Conservation (phyloP, 371 early-diverging fungal species). For the Nematocida sp. region DNA sequence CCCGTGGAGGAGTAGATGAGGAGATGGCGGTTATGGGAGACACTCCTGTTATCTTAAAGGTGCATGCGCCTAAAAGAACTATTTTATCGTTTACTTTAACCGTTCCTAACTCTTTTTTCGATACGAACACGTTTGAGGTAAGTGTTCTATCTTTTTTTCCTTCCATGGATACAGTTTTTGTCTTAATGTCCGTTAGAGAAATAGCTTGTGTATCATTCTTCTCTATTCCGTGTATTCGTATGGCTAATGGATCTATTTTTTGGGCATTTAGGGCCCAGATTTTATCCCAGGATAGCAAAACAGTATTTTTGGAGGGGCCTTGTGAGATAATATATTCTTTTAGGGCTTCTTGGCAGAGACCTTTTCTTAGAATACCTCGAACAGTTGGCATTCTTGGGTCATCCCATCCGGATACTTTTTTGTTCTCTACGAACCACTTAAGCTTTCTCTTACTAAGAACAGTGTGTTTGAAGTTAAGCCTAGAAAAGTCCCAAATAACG, state of each 20-base stretch:
- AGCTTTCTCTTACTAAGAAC: slow-evolving; percentile 95
- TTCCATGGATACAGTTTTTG: not conserved
- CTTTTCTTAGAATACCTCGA: slow-evolving; percentile 90
- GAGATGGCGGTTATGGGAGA: slow-evolving; percentile 70
- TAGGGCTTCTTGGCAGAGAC: slow-evolving; percentile 92
- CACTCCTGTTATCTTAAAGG: slow-evolving; percentile 75
- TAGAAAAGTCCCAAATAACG: slow-evolving; percentile 67
- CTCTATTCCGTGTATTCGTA: slow-evolving; percentile 79
- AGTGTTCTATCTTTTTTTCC: slow-evolving; percentile 6
- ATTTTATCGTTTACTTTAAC: slow-evolving; percentile 81
- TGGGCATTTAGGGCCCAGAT: slow-evolving; percentile 97
- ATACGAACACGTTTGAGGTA: slow-evolving; percentile 69
- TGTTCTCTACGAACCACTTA: slow-evolving; percentile 76
- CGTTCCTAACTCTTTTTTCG: slow-evolving; percentile 78
- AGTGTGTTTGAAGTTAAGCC: slow-evolving; percentile 87
- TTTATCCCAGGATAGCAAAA: slow-evolving; percentile 94
- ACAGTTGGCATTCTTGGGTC: slow-evolving; percentile 97
- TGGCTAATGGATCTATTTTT: slow-evolving; percentile 85
- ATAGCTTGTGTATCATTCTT: slow-evolving; percentile 66
- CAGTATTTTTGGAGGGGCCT: slow-evolving; percentile 86
- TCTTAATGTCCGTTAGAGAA: not conserved
- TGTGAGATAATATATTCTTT: slow-evolving; percentile 94
- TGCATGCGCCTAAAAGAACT: slow-evolving; percentile 99
- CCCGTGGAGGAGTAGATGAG: slow-evolving; percentile 88
- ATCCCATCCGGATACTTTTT: slow-evolving; percentile 81